Conservation (phyloP, 192 early-diverging fungal genomes). For the Coemansia sp. region DNA sequence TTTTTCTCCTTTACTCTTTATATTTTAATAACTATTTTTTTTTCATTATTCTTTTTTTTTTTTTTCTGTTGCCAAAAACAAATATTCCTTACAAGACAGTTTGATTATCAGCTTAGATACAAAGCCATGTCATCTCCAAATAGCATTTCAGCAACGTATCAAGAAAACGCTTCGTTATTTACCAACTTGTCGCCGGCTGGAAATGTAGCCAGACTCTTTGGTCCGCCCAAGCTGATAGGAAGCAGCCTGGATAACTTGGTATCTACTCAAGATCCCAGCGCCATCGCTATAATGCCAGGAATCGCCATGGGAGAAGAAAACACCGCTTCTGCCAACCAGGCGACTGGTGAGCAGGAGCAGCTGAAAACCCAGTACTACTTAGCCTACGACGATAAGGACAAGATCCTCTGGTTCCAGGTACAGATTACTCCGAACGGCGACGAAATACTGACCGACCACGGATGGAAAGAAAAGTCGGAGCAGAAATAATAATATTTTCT, state of each 20-base stretch:
- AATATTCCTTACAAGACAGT: background rate
- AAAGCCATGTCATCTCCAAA: conserved; percentile 1
- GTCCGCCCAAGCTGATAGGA: conserved; percentile 26
- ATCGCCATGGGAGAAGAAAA: conserved; percentile 11
- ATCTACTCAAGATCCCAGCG: conserved; percentile 8
- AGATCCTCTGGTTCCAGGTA: conserved; percentile 43
- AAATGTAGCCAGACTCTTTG: conserved; percentile 17
- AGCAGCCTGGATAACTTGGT: conserved; percentile 16
- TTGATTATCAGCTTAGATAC: background rate
- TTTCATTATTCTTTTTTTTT: background rate
- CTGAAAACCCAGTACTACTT: conserved; percentile 30
- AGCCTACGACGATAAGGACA: conserved; percentile 19
- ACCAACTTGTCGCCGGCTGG: background rate
- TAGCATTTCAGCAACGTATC: conserved; percentile 7
- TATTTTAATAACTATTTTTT: background rate
- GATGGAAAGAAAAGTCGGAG: conserved; percentile 11
- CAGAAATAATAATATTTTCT: background rate
- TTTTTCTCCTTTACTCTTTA: background rate
- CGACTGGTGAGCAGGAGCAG: background rate
- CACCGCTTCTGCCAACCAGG: background rate
- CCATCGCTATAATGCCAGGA: conserved; percentile 25
- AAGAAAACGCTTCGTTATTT: conserved; percentile 4
- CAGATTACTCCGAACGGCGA: conserved; percentile 15
- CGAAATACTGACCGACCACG: conserved; percentile 18
- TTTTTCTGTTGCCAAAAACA: background rate